A percentile compares a stretch with the other conserved stretches of the same genome.
phyloP scores from a whole-genome alignment of 805 yeast genomes.

The Ogataea parapolymorpha region DNA sequence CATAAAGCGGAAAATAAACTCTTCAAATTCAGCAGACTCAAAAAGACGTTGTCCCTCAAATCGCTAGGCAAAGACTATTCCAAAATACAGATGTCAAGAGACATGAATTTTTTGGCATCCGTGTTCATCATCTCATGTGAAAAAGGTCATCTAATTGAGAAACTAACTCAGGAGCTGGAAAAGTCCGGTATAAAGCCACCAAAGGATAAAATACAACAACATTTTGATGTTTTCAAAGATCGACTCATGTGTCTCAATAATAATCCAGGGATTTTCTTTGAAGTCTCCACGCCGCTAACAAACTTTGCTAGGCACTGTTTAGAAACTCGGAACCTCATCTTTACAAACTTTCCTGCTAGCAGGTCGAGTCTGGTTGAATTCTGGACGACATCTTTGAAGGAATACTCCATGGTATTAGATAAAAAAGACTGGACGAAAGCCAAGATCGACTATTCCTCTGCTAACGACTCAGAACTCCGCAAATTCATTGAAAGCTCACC shows the following conservation, averaged over 20 bases:
- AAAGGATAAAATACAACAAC: slow-evolving; percentile 10
- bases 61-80: slow-evolving; percentile 6
- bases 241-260: slow-evolving; percentile 4
- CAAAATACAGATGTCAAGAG: slow-evolving; percentile 1
- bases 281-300: slow-evolving; percentile 24
- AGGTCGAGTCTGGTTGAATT: slow-evolving; percentile 20
- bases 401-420: slow-evolving; percentile 21
- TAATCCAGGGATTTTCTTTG: slow-evolving; percentile 18
- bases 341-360: slow-evolving; percentile 20
- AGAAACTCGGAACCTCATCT: slow-evolving; percentile 16
- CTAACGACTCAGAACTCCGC: slow-evolving; percentile 24
- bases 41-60: slow-evolving; percentile 4
- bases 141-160: slow-evolving; percentile 10
- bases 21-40: slow-evolving; percentile 4
- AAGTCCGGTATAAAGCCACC: slow-evolving; percentile 8
- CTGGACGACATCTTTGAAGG: slow-evolving; percentile 26
- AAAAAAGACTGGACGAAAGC: slow-evolving; percentile 15
- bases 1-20: slow-evolving; percentile 7
- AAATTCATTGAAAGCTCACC: slow-evolving; percentile 20
- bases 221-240: slow-evolving; percentile 12
- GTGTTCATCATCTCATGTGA: slow-evolving; percentile 12
- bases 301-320: slow-evolving; percentile 31
- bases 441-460: slow-evolving; percentile 19
- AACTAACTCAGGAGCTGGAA: slow-evolving; percentile 8
- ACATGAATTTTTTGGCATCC: slow-evolving; percentile 9